Percentiles rank a stretch among this genome's conserved stretches.
phyloP scores from a whole-genome alignment of 2,329 filamentous ascomycete species.

The Escovopsis sp. region DNA sequence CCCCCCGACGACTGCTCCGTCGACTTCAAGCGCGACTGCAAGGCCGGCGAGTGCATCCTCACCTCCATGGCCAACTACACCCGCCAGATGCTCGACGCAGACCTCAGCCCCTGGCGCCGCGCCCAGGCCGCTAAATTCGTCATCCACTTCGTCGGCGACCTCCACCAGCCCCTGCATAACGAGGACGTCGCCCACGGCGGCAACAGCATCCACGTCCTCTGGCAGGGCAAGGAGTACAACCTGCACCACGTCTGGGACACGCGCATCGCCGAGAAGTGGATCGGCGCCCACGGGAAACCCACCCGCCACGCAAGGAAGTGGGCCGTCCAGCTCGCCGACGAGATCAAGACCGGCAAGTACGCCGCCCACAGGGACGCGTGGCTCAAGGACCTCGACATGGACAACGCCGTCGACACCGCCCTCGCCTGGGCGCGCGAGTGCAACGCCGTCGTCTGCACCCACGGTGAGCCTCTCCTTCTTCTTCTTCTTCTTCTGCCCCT shows the following conservation, averaged over 20 bases:
- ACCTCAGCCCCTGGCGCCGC: conserved; percentile 29
- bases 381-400: conserved; percentile 41
- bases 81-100: conserved; percentile 32
- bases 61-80: conserved; percentile 47
- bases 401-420: conserved; percentile 38
- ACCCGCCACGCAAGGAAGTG: conserved; percentile 38
- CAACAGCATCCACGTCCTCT: conserved; percentile 52
- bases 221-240: conserved; percentile 42
- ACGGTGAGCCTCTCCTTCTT: conserved; percentile 31
- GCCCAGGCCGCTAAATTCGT: conserved; percentile 51
- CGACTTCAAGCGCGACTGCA: conserved; percentile 46
- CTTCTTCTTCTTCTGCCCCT: neutral
- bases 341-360: conserved; percentile 44
- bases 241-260: conserved; percentile 63
- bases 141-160: conserved; percentile 54
- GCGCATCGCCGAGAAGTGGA: conserved; percentile 49
- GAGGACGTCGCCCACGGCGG: conserved; percentile 51
- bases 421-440: conserved; percentile 49
- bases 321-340: conserved; percentile 38
- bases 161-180: conserved; percentile 54
- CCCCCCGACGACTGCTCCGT: conserved; percentile 44
- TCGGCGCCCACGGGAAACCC: conserved; percentile 39
- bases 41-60: conserved; percentile 46
- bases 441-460: conserved; percentile 46
- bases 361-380: conserved; percentile 33